Evolutionary conservation across 441 rosid species (phyloP), one percentile per base, ranked within the genome.

Genomic region (Jatropha multifida): DNA sequence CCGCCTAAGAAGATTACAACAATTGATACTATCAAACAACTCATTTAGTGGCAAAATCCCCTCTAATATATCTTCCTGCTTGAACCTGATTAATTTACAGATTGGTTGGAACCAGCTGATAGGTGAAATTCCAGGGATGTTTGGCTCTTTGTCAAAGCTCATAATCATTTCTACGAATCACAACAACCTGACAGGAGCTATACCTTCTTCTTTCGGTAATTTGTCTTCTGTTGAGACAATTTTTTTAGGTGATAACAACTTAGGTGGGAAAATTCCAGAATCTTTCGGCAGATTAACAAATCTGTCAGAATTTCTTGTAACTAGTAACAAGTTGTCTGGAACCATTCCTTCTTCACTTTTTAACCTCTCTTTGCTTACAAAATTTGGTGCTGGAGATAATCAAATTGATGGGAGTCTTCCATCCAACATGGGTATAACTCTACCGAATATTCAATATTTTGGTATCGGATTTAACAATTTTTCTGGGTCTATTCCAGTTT

Each of bases 151-250:
- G 15, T 62, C 17, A 2, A 27, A 70, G 48, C 75, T 82, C 2
- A 13, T 0, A 13, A 1, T 8, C 0, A 62, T 80, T 17, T 68
- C 38, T 9, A 52, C 68, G 4, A 1, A 27, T 12, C 0, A 0
- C 9, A 82, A 80, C 55, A 69, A 72, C 13, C 42, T 80, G 4
- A 62, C 82, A 23, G 87, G 86, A 14, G 41, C 7, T 13, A 81
- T 85, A 51, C 82, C 90, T 4, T 11, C 61, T 13, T 65, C 76
- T 17, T 14, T 85, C 2, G 87, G 82, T 20, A 73, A 73, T 46
- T 44, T 73, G 27, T 73, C 61, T 3, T 73, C 61, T 5, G 9
- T 73, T 12, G n/a, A 11, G 27, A 8, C 0, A 0, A 2, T 73
- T 7, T 0, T 0, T 10, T 3, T 38, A 14, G 9, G 1, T 2